Evolutionary conservation across 2,329 filamentous ascomycete species (phyloP).

Genomic region (Allantophomopsis lycopodina): DNA sequence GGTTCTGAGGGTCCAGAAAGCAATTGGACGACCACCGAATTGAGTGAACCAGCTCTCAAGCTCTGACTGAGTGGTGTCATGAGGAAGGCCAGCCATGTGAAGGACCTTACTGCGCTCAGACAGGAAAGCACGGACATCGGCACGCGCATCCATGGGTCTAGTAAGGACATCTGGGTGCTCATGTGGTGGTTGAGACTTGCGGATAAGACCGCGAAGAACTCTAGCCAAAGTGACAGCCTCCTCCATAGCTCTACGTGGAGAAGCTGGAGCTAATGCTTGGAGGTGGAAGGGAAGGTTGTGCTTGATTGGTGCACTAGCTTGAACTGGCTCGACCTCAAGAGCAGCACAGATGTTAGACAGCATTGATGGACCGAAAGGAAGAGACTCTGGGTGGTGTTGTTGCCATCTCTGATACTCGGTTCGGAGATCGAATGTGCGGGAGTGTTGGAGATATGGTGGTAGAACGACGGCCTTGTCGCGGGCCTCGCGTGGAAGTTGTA

Average conservation of each 20-base stretch:
- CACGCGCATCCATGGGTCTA: slow-evolving; percentile 89
- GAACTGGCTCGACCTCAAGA: slow-evolving; percentile 92
- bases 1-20: slow-evolving; percentile 96
- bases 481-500: slow-evolving; percentile 93
- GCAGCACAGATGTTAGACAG: slow-evolving; percentile 96
- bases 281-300: slow-evolving; percentile 97
- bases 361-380: slow-evolving; percentile 91
- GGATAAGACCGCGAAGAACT: slow-evolving; percentile 82
- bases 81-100: slow-evolving; percentile 92
- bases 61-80: slow-evolving; percentile 97
- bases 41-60: slow-evolving; percentile 99
- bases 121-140: slow-evolving; percentile 90
- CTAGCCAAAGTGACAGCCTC: slow-evolving; percentile 89
- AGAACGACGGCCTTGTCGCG: slow-evolving; percentile 96
- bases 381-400: slow-evolving; percentile 91
- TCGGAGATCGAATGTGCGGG: slow-evolving; percentile 88
- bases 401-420: slow-evolving; percentile 99
- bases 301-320: slow-evolving; percentile 95
- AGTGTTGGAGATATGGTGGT: slow-evolving; percentile 94
- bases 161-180: slow-evolving; percentile 93
- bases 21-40: slow-evolving; percentile 93
- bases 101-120: slow-evolving; percentile 95
- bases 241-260: slow-evolving; percentile 91
- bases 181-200: slow-evolving; percentile 87
- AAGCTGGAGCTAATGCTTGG: slow-evolving; percentile 88